Base-by-base conservation (phyloP, 192 early-diverging fungal species). In the Allomyces macrogynus region DNA sequence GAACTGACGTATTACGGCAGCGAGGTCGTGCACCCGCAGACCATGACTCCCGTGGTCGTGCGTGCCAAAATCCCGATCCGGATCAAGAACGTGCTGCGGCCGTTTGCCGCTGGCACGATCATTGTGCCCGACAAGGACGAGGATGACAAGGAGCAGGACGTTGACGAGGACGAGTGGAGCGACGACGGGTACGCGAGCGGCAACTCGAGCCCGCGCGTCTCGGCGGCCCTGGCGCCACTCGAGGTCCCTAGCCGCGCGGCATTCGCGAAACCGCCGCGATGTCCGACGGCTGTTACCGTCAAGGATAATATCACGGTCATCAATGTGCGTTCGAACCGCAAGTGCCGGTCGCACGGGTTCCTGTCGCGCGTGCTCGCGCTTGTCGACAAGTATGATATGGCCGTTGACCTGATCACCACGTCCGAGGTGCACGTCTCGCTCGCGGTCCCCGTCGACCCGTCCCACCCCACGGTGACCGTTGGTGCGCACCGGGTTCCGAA, bases 21-120 rank as follows among this genome's bases (percentile, higher is more conserved):
- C 0, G 86, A 89, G 66, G 94, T 96, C 61, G 97, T 99, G 69
- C 95, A 99, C 68, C 95, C 95, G 12, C 95, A 94, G 77, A 99
- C 95, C 4, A 99, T 99, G 95, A 91, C 97, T 68, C 32, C 32
- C 32, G 93, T 97, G 70, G 92, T 95, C 44, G 97, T 99, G 70
- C 87, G 92, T 40, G 89, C 91, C 22, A 77, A 81, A 44, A 99
- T 99, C 70, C 95, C 95, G 7, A 97, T 99, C 73, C 88, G 95
- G 69, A 99, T 99, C 76, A 99, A 97, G 70, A 99, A 99, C 71
- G 92, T 95, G 24, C 90, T 93, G 72, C 91, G 93, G 63, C 93
- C 95, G 8, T 76, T 70, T 23, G 92, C 91, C 32, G 75, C 78
- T 11, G 95, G 95, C 43, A 98, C 95, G 60, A 81, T 97, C 63